Evolutionary conservation across 148 eudicot species (phyloP), one percentile per base, ranked within the genome.

Genomic region (Amaranthus hypochondriacus): DNA sequence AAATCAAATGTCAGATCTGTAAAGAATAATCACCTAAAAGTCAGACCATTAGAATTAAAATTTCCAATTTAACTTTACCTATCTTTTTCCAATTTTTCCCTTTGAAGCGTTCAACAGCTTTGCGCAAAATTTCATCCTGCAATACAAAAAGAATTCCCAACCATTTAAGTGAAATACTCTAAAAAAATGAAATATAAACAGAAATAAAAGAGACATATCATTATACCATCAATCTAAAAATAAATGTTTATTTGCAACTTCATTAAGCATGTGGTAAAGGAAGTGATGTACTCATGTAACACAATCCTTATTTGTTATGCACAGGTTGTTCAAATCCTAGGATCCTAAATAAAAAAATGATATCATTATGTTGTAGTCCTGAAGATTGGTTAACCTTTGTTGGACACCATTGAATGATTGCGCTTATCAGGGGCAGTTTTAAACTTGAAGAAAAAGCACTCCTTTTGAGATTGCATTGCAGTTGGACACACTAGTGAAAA

Each of bases 1-100:
- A 28, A 28, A 28, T 28, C 2, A 28, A 28, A 28, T 0, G 39
- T 28, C 39, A 28, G 39, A 28, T 28, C 39, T 28, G 1, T 28
- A 28, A 28, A 28, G 2, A 28, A 28, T 28, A 28, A 28, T 28
- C 39, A 28, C 39, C 39, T 28, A 28, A 28, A 28, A 28, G 39
- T 2, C 39, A 28, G 39, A 28, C 39, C 39, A 28, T 28, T 28
- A 28, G 39, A 28, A 28, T 28, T 28, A 28, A 28, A 28, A 28
- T 28, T 28, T 28, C 39, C 39, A 28, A 28, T 28, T 28, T 28
- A 28, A 28, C 39, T 47, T 10, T 84, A 92, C 98, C 98, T 88
- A 92, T 92, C 79, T 90, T 92, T 80, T 90, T 92, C 98, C 98
- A 92, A 66, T 90, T 92, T 81, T 90, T 92, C 67, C 98, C 98